Conservation (phyloP, 2,329 filamentous ascomycete species). For the Ustilaginoidea virens region DNA sequence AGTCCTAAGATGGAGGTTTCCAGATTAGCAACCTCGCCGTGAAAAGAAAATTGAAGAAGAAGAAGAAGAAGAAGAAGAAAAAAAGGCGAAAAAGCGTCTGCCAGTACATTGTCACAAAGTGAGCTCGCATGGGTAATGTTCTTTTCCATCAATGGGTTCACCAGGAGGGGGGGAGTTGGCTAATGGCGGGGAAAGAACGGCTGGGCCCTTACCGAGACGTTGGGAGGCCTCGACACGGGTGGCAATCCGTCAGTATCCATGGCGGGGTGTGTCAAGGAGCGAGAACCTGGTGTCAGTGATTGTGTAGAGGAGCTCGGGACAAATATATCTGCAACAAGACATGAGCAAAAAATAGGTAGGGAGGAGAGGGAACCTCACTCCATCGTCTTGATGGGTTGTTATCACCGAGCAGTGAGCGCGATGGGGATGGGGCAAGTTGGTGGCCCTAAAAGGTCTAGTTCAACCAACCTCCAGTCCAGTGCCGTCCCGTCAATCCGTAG, state of each 20-base stretch:
- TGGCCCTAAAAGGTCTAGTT: constrained; percentile 2
- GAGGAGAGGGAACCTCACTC: constrained; percentile 15
- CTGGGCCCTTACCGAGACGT: constrained; percentile 15
- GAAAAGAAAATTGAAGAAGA: constrained; percentile 1
- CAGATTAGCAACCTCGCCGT: too few relatives aligned
- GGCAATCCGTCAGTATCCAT: constrained; percentile 8
- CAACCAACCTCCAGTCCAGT: background rate
- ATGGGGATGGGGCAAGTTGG: too few relatives aligned
- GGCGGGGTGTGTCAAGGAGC: too few relatives aligned
- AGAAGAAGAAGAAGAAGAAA: background rate
- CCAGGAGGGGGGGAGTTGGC: background rate
- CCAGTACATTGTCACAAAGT: too few relatives aligned
- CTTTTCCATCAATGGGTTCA: constrained; percentile 8
- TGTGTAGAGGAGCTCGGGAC: too few relatives aligned
- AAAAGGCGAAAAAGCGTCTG: too few relatives aligned
- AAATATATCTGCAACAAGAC: background rate
- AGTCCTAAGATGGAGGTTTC: too few relatives aligned
- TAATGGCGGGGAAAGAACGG: background rate
- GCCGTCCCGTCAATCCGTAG: background rate
- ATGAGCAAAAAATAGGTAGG: constrained; percentile 4
- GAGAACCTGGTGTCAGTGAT: too few relatives aligned
- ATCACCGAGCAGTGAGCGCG: too few relatives aligned
- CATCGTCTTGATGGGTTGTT: constrained; percentile 22
- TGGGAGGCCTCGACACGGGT: constrained; percentile 17
- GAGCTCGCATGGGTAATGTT: too few relatives aligned